These are phyloP conservation scores for Pichia sp. DNA, from an alignment of 1,139 yeast species.

Conservation along the genomic window DNA sequence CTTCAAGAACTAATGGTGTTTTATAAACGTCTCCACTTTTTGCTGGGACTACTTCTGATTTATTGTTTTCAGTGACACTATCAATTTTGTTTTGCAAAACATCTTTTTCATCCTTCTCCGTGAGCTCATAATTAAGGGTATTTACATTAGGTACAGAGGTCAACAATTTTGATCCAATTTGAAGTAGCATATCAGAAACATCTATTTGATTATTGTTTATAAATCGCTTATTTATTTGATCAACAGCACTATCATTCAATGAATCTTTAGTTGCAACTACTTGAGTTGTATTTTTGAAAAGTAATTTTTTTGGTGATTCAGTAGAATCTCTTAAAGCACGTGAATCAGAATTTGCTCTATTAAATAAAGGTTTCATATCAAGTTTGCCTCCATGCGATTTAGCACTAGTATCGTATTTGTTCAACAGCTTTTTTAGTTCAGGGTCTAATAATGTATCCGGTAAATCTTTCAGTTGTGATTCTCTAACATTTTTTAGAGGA, in stretches of 20 bases:
- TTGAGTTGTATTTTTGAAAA: conserved; percentile 10
- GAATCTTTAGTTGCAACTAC: conserved; percentile 23
- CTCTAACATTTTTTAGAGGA: conserved; percentile 9
- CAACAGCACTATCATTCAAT: conserved; percentile 22
- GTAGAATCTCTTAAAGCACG: conserved; percentile 6
- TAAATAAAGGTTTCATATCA: conserved; percentile 1
- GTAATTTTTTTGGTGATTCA: neutral
- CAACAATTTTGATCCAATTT: conserved; percentile 19
- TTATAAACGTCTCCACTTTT: neutral
- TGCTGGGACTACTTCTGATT: neutral
- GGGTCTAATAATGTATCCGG: conserved; percentile 22
- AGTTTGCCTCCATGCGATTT: neutral
- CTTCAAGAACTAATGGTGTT: neutral
- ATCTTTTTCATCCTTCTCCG: neutral
- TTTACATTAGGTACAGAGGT: neutral
- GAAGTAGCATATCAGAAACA: conserved; percentile 22
- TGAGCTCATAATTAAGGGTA: neutral
- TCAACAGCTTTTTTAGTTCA: conserved; percentile 21
- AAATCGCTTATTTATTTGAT: conserved; percentile 11
- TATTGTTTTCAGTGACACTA: neutral
- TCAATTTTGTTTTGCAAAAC: neutral
- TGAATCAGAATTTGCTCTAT: conserved; percentile 23
- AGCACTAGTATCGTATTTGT: conserved; percentile 14
- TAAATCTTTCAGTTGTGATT: neutral
- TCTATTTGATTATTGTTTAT: conserved; percentile 11